Evolutionary conservation across 164 flowering plant species (phyloP), one percentile per base, ranked within the genome.

Genomic region (Vitis rupestris): DNA sequence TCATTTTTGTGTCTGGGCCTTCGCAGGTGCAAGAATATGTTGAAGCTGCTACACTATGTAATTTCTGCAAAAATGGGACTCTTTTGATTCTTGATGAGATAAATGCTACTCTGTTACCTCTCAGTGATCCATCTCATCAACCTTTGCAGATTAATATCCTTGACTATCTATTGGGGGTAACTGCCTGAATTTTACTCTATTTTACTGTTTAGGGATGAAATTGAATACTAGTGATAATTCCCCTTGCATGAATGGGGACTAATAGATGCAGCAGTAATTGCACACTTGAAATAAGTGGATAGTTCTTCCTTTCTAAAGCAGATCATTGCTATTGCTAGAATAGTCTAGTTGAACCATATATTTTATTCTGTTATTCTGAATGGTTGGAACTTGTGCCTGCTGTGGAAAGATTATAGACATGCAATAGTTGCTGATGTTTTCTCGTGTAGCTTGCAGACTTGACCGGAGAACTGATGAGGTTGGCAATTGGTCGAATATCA

Each of bases 391-490:
- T 37, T 37, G 44, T 37, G 44, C 44, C 44, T 37, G 44, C 5
- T 37, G 44, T 37, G 44, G 44, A 37, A 23, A 37, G 4, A 37
- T 37, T 37, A 37, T 37, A 37, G 8, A 37, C 44, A 37, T 55
- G 29, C 27, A 49, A 67, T 19, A 52, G 50, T 44, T 70, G 48
- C 63, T 76, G 14, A 71, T 0, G 9, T 78, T 11, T 81, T 65
- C 64, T 73, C 65, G 55, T 74, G 66, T 72, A 94, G 97, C 79
- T 94, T 74, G 94, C 93, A 8, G 99, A 94, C 72, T 79, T 94
- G 81, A 92, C 98, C 8, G 99, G 99, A 60, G 98, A 94, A 81
- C 80, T 92, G 71, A 94, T 94, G 98, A 83, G 99, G 75, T 69
- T 94, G 72, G 98, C 99, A 29, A 91, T 91, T 71, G 90, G 94